Base-by-base conservation (phyloP, 2,329 filamentous ascomycete species). In the Spiromastix sp. region DNA sequence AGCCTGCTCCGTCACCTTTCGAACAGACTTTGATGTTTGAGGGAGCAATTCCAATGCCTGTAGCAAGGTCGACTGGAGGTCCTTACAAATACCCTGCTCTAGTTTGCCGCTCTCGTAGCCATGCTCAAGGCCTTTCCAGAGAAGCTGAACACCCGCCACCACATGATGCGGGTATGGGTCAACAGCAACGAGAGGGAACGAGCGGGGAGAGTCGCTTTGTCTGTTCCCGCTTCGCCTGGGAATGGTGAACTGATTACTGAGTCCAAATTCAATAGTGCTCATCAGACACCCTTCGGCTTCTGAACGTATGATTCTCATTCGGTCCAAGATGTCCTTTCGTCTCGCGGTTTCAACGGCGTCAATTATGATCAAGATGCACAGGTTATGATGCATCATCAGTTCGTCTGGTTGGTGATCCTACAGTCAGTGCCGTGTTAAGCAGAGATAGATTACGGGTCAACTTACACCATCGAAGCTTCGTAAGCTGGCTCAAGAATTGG, bases 91-190 rank as follows among this genome's bases (percentile, higher is more conserved):
- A n/a, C 42, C 42, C 15, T 44, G 31, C 18, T 47, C 48, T 24
- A 56, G 42, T 20, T 43, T 44, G 16, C 48, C 43, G 30, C 44
- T 41, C 12, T 38, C 37, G 30, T 42, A 47, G 24, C 53, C 46
- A 26, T 49, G 45, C 32, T 47, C 44, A 25, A 56, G 42, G 1
- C 42, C 49, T 26, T 50, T 53, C 28, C 45, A 42, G 21, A 56
- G 37, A 3, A 54, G 41, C 30, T 48, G 49, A n/a, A 53, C 44
- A 4, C 36, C 48, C 3, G 50, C 51, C 30, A 56, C 48, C 6
- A 56, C 39, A 26, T 54, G 48, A 31, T 55, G 49, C 10, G 50
- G 53, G 36, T 54, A 54, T 9, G 51, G 53, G 24, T 56, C 50
- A 24, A 56, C 47, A 9, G 49, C 46, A 30, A 55, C 36, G 6